Conservation (phyloP, 2,329 filamentous ascomycete genomes). For the Aciculosporium take region DNA sequence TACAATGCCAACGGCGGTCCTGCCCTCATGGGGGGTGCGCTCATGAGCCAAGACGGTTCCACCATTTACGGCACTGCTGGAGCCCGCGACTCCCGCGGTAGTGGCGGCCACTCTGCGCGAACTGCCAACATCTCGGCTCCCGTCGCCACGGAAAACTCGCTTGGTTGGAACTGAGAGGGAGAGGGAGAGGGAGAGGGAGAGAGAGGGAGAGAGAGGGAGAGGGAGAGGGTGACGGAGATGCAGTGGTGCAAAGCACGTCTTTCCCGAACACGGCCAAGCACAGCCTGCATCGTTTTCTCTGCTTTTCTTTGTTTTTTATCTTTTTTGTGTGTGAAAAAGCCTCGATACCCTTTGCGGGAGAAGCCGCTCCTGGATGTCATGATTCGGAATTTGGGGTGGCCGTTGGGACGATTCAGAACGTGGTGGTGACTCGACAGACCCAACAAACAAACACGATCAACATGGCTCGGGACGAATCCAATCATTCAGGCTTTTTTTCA, state of each 20-base stretch:
- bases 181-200: constrained; percentile 1
- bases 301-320: constrained; percentile 10
- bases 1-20: constrained; percentile 36
- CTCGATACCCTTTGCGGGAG: constrained; percentile 22
- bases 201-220: constrained; percentile 54
- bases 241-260: neutral
- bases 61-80: constrained; percentile 35
- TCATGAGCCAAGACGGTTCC: constrained; percentile 42
- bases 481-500: neutral
- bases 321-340: constrained; percentile 1
- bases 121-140: constrained; percentile 69
- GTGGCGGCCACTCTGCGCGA: constrained; percentile 43
- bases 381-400: neutral
- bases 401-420: neutral
- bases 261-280: constrained; percentile 1
- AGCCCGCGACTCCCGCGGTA: constrained; percentile 47
- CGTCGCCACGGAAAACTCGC: constrained; percentile 83
- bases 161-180: constrained; percentile 68
- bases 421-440: neutral
- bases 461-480: neutral
- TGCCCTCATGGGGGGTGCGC: constrained; percentile 56
- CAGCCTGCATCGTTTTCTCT: constrained; percentile 10
- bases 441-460: neutral
- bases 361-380: constrained; percentile 7
- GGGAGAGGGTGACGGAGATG: constrained; percentile 1